Conservation (phyloP, 768 basidiomycete species). For the Kwoniella botswanensis region DNA sequence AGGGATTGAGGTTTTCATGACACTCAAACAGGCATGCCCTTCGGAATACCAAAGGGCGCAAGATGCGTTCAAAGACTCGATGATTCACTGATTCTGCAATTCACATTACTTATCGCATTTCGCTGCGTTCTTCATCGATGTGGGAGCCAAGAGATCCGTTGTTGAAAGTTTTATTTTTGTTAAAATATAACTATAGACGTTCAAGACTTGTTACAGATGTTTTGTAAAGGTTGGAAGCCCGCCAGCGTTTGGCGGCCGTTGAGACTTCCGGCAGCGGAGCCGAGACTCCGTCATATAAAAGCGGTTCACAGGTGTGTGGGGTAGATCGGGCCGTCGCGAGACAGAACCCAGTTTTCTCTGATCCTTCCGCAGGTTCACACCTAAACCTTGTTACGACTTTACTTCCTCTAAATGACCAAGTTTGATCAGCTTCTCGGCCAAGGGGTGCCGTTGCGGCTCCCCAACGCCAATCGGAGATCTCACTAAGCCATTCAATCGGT, state of each 20-base stretch:
- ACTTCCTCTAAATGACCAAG: constrained; percentile 84
- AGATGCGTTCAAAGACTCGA: constrained; percentile 67
- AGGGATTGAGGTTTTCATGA: constrained; percentile 58
- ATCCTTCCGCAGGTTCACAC: constrained; percentile 82
- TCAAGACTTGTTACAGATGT: constrained; percentile 36
- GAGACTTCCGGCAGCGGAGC: not conserved
- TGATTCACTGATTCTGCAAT: constrained; percentile 66
- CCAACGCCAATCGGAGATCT: constrained; percentile 77
- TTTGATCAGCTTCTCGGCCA: constrained; percentile 70
- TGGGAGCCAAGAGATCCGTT: constrained; percentile 77
- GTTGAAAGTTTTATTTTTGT: constrained; percentile 63
- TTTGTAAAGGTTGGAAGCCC: constrained; percentile 31
- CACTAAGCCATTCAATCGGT: constrained; percentile 90
- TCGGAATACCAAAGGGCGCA: constrained; percentile 74
- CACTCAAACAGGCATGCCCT: constrained; percentile 69
- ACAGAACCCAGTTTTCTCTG: constrained; percentile 62
- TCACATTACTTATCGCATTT: constrained; percentile 83
- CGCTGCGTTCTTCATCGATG: constrained; percentile 81
- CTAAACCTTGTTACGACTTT: constrained; percentile 75
- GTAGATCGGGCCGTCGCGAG: constrained; percentile 62
- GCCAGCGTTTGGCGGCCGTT: constrained; percentile 7
- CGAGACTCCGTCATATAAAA: not conserved
- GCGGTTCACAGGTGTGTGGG: constrained; percentile 63
- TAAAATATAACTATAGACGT: constrained; percentile 49
- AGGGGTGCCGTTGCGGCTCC: constrained; percentile 64